Evolutionary conservation across 2,329 filamentous ascomycete species (phyloP).

Genomic region (Allantophomopsis lycopodina): DNA sequence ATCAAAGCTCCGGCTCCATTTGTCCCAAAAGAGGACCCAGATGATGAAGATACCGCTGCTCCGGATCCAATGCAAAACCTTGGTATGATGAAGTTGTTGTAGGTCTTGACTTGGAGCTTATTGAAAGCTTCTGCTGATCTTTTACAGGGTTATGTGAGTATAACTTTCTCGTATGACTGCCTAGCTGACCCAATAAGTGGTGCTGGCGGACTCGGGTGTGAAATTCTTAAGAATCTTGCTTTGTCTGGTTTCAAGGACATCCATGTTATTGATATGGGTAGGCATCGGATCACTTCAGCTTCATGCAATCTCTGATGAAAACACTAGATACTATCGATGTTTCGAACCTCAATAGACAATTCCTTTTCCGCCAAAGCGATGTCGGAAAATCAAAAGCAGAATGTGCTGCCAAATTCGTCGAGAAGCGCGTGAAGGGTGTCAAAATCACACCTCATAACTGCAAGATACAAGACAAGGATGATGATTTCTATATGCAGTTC

Average conservation of each 20-base stretch:
- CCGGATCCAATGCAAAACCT: constrained; percentile 18
- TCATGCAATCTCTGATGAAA: constrained; percentile 3
- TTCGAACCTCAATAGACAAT: constrained; percentile 94
- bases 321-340: constrained; percentile 85
- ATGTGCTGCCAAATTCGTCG: constrained; percentile 82
- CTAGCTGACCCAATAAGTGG: constrained; percentile 40
- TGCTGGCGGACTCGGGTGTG: constrained; percentile 86
- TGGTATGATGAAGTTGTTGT: constrained; percentile 65
- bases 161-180: no score
- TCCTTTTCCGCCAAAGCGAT: constrained; percentile 83
- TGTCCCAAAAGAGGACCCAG: constrained; percentile 33
- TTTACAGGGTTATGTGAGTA: constrained; percentile 16
- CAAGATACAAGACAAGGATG: constrained; percentile 93
- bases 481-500: constrained; percentile 95
- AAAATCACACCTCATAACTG: constrained; percentile 89
- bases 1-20: constrained; percentile 64
- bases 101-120: constrained; percentile 19
- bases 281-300: constrained; percentile 10
- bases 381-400: constrained; percentile 91
- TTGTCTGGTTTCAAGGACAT: constrained; percentile 94
- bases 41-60: constrained; percentile 33
- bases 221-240: constrained; percentile 92
- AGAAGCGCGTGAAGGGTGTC: constrained; percentile 78
- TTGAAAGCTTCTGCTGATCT: constrained; percentile 9
- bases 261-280: constrained; percentile 97